Evolutionary conservation across 1,139 yeast species (phyloP).

Genomic region (Zygosaccharomyces pseudobailii): DNA sequence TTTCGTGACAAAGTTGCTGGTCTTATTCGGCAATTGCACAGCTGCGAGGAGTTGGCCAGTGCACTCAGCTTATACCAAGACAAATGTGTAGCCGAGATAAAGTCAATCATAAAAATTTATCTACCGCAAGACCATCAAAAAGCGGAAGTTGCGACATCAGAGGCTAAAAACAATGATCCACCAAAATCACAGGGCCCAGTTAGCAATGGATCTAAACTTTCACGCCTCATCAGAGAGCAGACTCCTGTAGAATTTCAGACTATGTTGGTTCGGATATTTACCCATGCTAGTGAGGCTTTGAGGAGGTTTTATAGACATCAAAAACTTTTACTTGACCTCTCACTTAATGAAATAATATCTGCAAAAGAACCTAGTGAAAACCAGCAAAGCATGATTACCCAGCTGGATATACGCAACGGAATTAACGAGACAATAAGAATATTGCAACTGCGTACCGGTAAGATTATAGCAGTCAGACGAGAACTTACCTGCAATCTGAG

Average conservation of each 20-base stretch:
- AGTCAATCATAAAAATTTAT: conserved; percentile 60
- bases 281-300: conserved; percentile 65
- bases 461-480: conserved; percentile 71
- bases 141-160: conserved; percentile 22
- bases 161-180: not conserved
- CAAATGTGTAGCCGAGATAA: conserved; percentile 61
- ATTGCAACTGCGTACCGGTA: conserved; percentile 73
- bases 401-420: conserved; percentile 57
- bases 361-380: conserved; percentile 26
- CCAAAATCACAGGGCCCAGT: conserved; percentile 13
- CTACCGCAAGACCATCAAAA: conserved; percentile 45
- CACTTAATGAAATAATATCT: conserved; percentile 50
- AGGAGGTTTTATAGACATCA: conserved; percentile 75
- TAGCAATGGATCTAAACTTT: conserved; percentile 39
- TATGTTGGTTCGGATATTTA: conserved; percentile 60
- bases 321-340: conserved; percentile 67
- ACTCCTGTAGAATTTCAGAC: conserved; percentile 68
- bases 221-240: conserved; percentile 56
- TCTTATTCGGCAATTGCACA: conserved; percentile 51
- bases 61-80: conserved; percentile 70
- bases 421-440: conserved; percentile 61
- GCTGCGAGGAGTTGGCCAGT: conserved; percentile 58
- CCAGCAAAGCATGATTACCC: conserved; percentile 42
- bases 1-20: conserved; percentile 38
- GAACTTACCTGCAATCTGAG: conserved; percentile 61